Evolutionary conservation across 352 stramenopile genomes (phyloP), one percentile per base, ranked within the genome.

Genomic region (Pythium vanterpoolii): DNA sequence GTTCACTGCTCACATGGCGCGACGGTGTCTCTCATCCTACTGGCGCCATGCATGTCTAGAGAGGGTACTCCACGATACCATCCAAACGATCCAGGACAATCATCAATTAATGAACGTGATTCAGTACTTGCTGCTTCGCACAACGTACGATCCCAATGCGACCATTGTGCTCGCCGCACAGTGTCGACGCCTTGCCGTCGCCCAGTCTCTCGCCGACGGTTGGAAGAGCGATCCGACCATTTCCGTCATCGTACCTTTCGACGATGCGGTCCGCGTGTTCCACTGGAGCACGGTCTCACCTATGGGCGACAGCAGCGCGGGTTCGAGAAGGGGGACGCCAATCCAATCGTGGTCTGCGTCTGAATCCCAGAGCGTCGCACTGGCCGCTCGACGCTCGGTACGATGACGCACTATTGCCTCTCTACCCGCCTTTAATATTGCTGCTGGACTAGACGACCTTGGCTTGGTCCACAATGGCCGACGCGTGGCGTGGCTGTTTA

Each of bases 361-460:
- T 16, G 6, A 6, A 2, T 13, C 36, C 1, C 47, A 56, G 36
- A 46, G 56, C 1, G 23, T 49, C 26, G 56, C 46, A 1, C 34
- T 26, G 1, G n/a, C 27, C 1, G 5, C 14, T n/a, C n/a, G 0
- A 11, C 33, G 4, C 16, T n/a, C 23, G 33, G 11, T 33, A 44
- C 28, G 56, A n/a, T 5, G 18, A 11, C 9, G 24, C 11, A 23
- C 45, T 46, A 2, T 5, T 24, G 31, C 54, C 28, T 16, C 7
- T 54, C 5, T 63, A 56, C 21, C 33, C 56, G 56, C 56, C 3
- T 50, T 63, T 18, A 46, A 63, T 28, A 48, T 33, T 24, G 57
- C 57, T 11, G 57, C 48, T 21, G 26, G 3, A 4, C 5, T 46
- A 10, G 57, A 48, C 1, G 47, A 64, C 40, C 14, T 64, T 1